Conservation (phyloP, 805 yeast species). For the Yarrowia phangngaensis region DNA sequence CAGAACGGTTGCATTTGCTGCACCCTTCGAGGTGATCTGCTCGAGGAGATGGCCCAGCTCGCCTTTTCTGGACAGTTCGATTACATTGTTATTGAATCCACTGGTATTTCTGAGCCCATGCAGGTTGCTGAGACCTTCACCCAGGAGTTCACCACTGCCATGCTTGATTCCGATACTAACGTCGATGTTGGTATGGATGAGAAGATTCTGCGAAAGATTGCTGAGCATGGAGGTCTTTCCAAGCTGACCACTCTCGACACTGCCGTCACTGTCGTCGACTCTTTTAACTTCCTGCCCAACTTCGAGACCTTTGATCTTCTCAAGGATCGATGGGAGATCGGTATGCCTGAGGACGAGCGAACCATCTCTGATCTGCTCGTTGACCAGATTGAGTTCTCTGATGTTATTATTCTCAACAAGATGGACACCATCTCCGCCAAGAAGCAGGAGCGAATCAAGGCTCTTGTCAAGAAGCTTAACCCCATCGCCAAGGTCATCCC, state of each 20-base stretch:
- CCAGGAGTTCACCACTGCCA: conserved; percentile 42
- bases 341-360: conserved; percentile 42
- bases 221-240: conserved; percentile 44
- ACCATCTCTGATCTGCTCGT: conserved; percentile 47
- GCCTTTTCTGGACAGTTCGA: conserved; percentile 42
- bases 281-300: conserved; percentile 43
- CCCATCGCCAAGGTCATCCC: conserved; percentile 44
- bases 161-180: conserved; percentile 35
- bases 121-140: conserved; percentile 51
- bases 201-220: conserved; percentile 35
- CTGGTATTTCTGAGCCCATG: conserved; percentile 51
- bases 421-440: conserved; percentile 37
- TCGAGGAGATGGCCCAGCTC: conserved; percentile 44
- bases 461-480: conserved; percentile 42
- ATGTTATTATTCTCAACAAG: conserved; percentile 46
- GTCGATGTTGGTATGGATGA: conserved; percentile 29
- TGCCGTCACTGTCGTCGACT: conserved; percentile 48
- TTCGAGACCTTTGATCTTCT: conserved; percentile 46
- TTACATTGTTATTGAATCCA: conserved; percentile 47
- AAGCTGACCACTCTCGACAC: conserved; percentile 45
- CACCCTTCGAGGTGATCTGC: conserved; percentile 47
- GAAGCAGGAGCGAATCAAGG: conserved; percentile 37
- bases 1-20: conserved; percentile 52
- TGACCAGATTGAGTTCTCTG: conserved; percentile 49
- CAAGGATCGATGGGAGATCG: conserved; percentile 43